These are phyloP conservation scores for Rhinocladiella similis DNA, from an alignment of 2,329 filamentous ascomycete genomes.

Conservation along the genomic window DNA sequence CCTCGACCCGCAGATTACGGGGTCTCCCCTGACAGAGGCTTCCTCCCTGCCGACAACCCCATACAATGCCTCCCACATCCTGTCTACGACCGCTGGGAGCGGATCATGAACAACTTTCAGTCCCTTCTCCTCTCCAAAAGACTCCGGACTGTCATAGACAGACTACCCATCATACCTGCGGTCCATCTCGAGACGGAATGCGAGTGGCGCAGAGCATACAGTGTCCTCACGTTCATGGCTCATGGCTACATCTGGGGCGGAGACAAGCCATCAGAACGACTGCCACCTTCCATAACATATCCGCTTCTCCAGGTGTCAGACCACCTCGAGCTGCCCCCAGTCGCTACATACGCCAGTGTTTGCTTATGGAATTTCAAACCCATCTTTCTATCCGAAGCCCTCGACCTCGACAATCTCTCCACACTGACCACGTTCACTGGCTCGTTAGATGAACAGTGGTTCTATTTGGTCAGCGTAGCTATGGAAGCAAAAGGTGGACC, in stretches of 20 bases:
- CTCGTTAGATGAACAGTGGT: slow-evolving; percentile 96
- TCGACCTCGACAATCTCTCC: slow-evolving; percentile 85
- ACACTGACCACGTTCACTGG: slow-evolving; percentile 91
- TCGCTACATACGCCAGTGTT: slow-evolving; percentile 89
- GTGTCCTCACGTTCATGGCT: slow-evolving; percentile 73
- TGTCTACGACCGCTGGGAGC: slow-evolving; percentile 96
- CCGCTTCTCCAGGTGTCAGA: slow-evolving; percentile 77
- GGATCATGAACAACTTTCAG: slow-evolving; percentile 81
- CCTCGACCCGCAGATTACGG: slow-evolving; percentile 71
- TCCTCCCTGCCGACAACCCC: slow-evolving; percentile 79
- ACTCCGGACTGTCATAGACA: slow-evolving; percentile 75
- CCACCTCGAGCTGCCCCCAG: slow-evolving; percentile 81
- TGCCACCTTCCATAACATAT: slow-evolving; percentile 80
- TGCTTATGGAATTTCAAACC: slow-evolving; percentile 98
- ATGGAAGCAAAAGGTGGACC: slow-evolving; percentile 91
- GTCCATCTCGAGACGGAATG: slow-evolving; percentile 76
- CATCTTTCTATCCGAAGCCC: slow-evolving; percentile 77
- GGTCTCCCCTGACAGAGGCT: slow-evolving; percentile 66
- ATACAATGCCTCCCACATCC: slow-evolving; percentile 78
- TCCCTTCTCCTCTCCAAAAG: slow-evolving; percentile 81
- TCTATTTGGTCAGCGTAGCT: slow-evolving; percentile 91
- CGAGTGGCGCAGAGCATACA: slow-evolving; percentile 89
- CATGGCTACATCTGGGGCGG: slow-evolving; percentile 92
- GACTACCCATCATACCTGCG: slow-evolving; percentile 80
- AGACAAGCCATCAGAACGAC: slow-evolving; percentile 66